Percentiles rank a stretch among this genome's conserved stretches.
Conservation (phyloP, 768 basidiomycete species). For the Termitomyces sp. region DNA sequence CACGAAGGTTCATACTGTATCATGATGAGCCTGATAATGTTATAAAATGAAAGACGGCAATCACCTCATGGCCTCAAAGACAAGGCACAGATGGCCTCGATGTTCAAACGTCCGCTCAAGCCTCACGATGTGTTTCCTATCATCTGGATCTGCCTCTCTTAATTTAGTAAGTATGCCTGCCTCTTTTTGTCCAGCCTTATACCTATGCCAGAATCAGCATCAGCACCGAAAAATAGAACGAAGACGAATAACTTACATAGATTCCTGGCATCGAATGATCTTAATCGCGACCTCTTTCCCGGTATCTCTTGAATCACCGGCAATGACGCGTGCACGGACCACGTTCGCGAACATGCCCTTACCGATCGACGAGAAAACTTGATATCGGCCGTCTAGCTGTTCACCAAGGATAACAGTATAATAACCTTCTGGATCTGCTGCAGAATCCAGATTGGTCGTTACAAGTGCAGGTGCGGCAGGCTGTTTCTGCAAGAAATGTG, state of each 20-base stretch:
- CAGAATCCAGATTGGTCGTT: slow-evolving; percentile 79
- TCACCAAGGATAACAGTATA: slow-evolving; percentile 94
- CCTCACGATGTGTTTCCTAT: slow-evolving; percentile 95
- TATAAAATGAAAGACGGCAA: not conserved
- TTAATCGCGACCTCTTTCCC: slow-evolving; percentile 92
- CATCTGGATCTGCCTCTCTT: slow-evolving; percentile 86
- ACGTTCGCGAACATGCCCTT: slow-evolving; percentile 99
- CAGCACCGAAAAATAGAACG: slow-evolving; percentile 2
- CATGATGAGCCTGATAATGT: not conserved
- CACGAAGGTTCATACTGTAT: slow-evolving; percentile 92
- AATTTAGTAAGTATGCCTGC: slow-evolving; percentile 89
- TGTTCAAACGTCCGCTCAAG: slow-evolving; percentile 95
- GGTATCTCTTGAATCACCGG: slow-evolving; percentile 49
- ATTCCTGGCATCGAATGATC: slow-evolving; percentile 92
- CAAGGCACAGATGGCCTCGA: slow-evolving; percentile 92
- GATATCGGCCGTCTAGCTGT: slow-evolving; percentile 86
- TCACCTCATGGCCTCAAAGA: slow-evolving; percentile 91
- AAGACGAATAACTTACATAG: slow-evolving; percentile 54
- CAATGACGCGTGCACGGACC: slow-evolving; percentile 79
- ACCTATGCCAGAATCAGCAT: slow-evolving; percentile 44
- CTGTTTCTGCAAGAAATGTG: slow-evolving; percentile 28
- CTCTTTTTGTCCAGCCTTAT: slow-evolving; percentile 86
- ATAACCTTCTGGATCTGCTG: slow-evolving; percentile 93
- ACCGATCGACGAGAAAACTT: slow-evolving; percentile 92
- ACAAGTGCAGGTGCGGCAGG: slow-evolving; percentile 56